Percentiles rank a stretch among this genome's conserved stretches.
These are phyloP conservation scores for Phlyctochytrium bullatum DNA, from an alignment of 192 early-diverging fungal genomes.

Conservation along the genomic window DNA sequence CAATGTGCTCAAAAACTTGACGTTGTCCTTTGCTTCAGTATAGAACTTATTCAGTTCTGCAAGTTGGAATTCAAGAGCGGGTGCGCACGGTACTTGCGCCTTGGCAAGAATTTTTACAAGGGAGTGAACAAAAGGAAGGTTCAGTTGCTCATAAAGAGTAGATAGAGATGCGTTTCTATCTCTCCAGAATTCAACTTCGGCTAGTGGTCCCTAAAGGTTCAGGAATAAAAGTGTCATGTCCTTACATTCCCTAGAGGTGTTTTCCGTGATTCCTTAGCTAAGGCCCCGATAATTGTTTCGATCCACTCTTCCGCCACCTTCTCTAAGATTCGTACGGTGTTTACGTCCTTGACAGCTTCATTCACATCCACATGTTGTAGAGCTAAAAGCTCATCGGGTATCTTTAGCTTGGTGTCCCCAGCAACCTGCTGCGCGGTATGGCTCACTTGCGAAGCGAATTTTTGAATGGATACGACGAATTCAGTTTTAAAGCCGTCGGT, in stretches of 20 bases:
- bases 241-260: conserved; percentile 48
- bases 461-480: conserved; percentile 46
- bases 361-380: conserved; percentile 33
- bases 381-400: conserved; percentile 49
- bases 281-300: conserved; percentile 46
- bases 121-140: conserved; percentile 55
- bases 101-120: conserved; percentile 48
- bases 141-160: conserved; percentile 58
- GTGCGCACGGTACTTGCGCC: conserved; percentile 37
- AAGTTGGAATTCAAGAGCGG: conserved; percentile 56
- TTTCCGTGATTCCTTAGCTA: conserved; percentile 51
- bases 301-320: conserved; percentile 58
- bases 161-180: conserved; percentile 55
- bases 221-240: conserved; percentile 7
- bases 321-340: conserved; percentile 37
- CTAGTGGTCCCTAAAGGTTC: conserved; percentile 52
- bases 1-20: conserved; percentile 62
- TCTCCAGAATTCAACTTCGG: conserved; percentile 65
- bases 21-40: conserved; percentile 65
- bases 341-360: conserved; percentile 34
- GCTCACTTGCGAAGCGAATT: conserved; percentile 49
- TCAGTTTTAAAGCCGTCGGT: conserved; percentile 38
- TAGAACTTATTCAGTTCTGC: conserved; percentile 57
- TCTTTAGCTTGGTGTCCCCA: conserved; percentile 53
- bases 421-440: conserved; percentile 60